Conservation (phyloP, 495 filamentous ascomycete species). For the Gamarada debralockiae region DNA sequence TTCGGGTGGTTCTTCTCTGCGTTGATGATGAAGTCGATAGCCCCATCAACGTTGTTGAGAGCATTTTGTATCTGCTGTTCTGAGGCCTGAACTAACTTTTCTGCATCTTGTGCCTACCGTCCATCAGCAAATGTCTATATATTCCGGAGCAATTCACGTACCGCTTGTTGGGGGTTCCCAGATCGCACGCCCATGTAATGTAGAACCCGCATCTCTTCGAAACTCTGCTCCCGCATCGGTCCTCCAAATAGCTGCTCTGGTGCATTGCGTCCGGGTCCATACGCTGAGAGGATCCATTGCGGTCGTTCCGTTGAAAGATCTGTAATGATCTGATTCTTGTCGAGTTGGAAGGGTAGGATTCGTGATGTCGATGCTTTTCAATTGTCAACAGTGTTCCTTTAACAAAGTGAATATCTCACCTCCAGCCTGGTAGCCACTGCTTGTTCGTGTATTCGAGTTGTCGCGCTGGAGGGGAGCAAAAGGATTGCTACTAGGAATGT, state of each 20-base stretch:
- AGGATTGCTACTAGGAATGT: slow-evolving; percentile 3
- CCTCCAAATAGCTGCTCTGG: slow-evolving; percentile 81
- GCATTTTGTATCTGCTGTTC: slow-evolving; percentile 65
- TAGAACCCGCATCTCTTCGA: slow-evolving; percentile 73
- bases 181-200: slow-evolving; percentile 56
- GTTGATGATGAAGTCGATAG: slow-evolving; percentile 66
- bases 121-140: slow-evolving; percentile 3
- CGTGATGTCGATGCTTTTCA: slow-evolving; percentile 1
- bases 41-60: slow-evolving; percentile 63
- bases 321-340: slow-evolving; percentile 47
- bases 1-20: slow-evolving; percentile 75
- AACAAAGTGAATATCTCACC: too few relatives aligned
- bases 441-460: slow-evolving; percentile 1
- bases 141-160: slow-evolving; percentile 29
- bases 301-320: slow-evolving; percentile 71
- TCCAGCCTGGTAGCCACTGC: slow-evolving; percentile 5
- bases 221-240: slow-evolving; percentile 71
- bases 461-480: slow-evolving; percentile 18
- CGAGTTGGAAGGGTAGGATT: slow-evolving; percentile 32
- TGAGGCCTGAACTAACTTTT: slow-evolving; percentile 51
- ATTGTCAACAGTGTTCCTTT: too few relatives aligned
- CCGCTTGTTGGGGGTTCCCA: slow-evolving; percentile 60
- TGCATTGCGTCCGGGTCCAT: slow-evolving; percentile 66
- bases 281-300: slow-evolving; percentile 79
- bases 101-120: slow-evolving; percentile 56